These are phyloP conservation scores for Talaromyces marneffei DNA, from an alignment of 2,329 filamentous ascomycete genomes.

Conservation along the genomic window DNA sequence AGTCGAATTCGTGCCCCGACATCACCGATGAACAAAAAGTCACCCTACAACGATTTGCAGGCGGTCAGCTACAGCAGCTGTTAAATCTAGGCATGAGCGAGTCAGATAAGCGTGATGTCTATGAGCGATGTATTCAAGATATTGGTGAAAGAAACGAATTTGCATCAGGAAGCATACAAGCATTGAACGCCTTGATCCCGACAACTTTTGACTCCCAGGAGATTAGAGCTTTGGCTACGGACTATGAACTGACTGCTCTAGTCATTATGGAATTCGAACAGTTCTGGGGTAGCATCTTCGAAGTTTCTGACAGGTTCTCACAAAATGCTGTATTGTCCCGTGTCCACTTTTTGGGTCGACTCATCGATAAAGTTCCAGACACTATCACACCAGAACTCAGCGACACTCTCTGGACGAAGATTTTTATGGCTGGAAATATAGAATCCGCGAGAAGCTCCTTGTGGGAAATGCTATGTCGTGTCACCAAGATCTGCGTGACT, in stretches of 20 bases:
- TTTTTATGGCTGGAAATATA: constrained; percentile 61
- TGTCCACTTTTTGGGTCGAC: constrained; percentile 52
- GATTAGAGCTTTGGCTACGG: constrained; percentile 52
- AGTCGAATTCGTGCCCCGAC: constrained; percentile 56
- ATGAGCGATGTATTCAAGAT: constrained; percentile 61
- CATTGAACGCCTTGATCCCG: constrained; percentile 46
- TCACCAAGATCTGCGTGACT: constrained; percentile 24
- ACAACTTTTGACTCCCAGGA: constrained; percentile 42
- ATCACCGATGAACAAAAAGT: constrained; percentile 53
- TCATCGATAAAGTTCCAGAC: constrained; percentile 57
- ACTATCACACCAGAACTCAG: constrained; percentile 60
- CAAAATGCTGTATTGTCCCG: constrained; percentile 48
- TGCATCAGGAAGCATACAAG: constrained; percentile 67
- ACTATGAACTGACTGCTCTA: constrained; percentile 58
- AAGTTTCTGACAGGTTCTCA: constrained; percentile 34
- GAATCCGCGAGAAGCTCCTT: constrained; percentile 58
- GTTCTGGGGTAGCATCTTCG: constrained; percentile 42
- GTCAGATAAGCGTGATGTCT: constrained; percentile 57
- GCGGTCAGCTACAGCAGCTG: constrained; percentile 56
- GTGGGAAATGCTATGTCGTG: constrained; percentile 60
- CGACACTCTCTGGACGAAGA: constrained; percentile 61
- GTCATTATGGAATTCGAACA: constrained; percentile 61
- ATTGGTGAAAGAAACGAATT: constrained; percentile 58
- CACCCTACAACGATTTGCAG: constrained; percentile 60
- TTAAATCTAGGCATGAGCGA: constrained; percentile 51